phyloP scores from a whole-genome alignment of 1,139 yeast species.

The Pneumocystis oryctolagi region DNA sequence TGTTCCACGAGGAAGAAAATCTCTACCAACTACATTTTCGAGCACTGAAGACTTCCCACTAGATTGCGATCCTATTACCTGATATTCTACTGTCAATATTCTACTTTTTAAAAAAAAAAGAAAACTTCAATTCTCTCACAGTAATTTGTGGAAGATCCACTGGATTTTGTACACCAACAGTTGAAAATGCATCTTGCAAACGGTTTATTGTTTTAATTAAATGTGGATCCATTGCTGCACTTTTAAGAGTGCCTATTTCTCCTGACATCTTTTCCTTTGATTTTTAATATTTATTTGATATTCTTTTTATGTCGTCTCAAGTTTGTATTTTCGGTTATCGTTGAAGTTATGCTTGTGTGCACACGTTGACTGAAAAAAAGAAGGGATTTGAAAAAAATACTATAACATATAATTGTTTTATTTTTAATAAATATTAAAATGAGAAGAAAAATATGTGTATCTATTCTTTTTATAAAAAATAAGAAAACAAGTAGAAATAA shows the following conservation, averaged over 20 bases:
- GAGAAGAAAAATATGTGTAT: too few relatives aligned
- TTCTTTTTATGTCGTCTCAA: neutral
- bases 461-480: too few relatives aligned
- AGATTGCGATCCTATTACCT: slow-evolving; percentile 73
- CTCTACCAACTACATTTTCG: slow-evolving; percentile 89
- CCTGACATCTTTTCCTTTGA: neutral
- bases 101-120: neutral
- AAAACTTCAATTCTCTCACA: slow-evolving; percentile 27
- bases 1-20: slow-evolving; percentile 75
- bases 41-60: slow-evolving; percentile 87
- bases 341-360: neutral
- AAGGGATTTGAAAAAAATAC: neutral
- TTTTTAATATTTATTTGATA: neutral
- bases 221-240: slow-evolving; percentile 59
- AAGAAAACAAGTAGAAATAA: too few relatives aligned
- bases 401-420: too few relatives aligned
- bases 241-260: neutral
- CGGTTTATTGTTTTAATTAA: slow-evolving; percentile 84
- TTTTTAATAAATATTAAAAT: too few relatives aligned
- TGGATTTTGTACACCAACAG: slow-evolving; percentile 45
- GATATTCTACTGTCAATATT: slow-evolving; percentile 1
- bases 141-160: slow-evolving; percentile 87
- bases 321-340: neutral
- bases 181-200: slow-evolving; percentile 84
- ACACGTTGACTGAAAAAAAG: neutral